phyloP scores from a whole-genome alignment of 805 yeast genomes.

The Saturnispora galanensis region DNA sequence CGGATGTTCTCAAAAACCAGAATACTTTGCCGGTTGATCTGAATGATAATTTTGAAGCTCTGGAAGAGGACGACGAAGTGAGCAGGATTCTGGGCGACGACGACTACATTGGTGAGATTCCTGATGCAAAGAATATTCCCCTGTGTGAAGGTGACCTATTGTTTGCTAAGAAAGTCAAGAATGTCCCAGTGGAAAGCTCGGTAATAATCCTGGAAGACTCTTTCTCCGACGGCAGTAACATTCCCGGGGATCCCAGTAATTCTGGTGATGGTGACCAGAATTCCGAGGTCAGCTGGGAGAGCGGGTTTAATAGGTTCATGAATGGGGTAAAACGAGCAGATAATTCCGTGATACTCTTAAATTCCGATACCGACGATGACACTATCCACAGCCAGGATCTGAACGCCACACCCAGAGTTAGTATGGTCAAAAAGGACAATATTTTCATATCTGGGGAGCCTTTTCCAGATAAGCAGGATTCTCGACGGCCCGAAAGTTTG shows the following conservation, averaged over 20 bases:
- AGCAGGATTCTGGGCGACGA: slow-evolving; percentile 8
- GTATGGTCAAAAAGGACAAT: background rate
- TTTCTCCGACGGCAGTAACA: slow-evolving; percentile 3
- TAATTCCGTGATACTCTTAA: background rate
- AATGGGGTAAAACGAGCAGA: background rate
- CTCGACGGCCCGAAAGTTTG: background rate
- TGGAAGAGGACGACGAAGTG: slow-evolving; percentile 11
- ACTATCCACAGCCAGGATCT: background rate
- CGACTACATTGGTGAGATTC: slow-evolving; percentile 7
- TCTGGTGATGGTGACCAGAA: background rate
- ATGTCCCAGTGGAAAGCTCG: background rate
- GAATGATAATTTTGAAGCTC: slow-evolving; percentile 1
- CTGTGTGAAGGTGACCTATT: slow-evolving; percentile 1
- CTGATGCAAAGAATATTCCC: slow-evolving; percentile 4
- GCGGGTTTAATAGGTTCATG: background rate
- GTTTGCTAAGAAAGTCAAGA: background rate
- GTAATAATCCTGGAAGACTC: background rate
- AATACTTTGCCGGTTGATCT: background rate
- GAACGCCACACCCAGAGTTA: background rate
- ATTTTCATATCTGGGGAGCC: background rate
- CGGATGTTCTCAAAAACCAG: background rate
- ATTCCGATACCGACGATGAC: slow-evolving; percentile 1
- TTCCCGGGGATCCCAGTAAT: background rate
- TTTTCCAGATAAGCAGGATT: background rate
- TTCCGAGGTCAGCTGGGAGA: background rate